phyloP scores from a whole-genome alignment of 1,284 basidiomycete species.

The Heterobasidion annosum region DNA sequence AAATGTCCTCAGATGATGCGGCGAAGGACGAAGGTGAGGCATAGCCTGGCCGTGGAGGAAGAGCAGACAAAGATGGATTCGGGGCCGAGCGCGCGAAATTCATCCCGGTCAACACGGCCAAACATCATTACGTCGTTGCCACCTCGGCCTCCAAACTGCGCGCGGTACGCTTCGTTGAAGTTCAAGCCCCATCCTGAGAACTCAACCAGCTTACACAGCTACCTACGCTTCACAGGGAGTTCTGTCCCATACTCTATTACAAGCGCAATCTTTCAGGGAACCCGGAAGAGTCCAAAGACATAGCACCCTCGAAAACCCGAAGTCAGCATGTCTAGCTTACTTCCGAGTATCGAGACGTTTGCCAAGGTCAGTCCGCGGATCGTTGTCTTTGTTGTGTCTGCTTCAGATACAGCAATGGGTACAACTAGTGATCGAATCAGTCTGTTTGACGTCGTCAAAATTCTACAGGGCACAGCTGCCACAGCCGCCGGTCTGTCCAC shows the following conservation, averaged over 20 bases:
- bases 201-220: background rate
- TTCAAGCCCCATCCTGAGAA: background rate
- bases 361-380: conserved; percentile 11
- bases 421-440: background rate
- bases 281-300: background rate
- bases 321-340: conserved; percentile 9
- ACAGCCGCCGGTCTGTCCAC: conserved; percentile 61
- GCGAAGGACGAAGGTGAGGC: too few relatives aligned
- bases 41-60: too few relatives aligned
- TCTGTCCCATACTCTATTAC: background rate
- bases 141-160: background rate
- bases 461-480: conserved; percentile 50
- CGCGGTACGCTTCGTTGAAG: background rate
- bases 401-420: background rate
- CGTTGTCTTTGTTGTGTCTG: background rate
- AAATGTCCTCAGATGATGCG: too few relatives aligned
- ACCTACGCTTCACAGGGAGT: background rate
- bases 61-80: too few relatives aligned
- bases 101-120: background rate
- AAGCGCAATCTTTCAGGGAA: background rate
- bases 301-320: background rate
- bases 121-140: background rate
- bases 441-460: background rate
- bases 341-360: conserved; percentile 14
- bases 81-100: too few relatives aligned